Evolutionary conservation across 768 basidiomycete species (phyloP), one percentile per base, ranked within the genome.

Genomic region (Suillus paluster): DNA sequence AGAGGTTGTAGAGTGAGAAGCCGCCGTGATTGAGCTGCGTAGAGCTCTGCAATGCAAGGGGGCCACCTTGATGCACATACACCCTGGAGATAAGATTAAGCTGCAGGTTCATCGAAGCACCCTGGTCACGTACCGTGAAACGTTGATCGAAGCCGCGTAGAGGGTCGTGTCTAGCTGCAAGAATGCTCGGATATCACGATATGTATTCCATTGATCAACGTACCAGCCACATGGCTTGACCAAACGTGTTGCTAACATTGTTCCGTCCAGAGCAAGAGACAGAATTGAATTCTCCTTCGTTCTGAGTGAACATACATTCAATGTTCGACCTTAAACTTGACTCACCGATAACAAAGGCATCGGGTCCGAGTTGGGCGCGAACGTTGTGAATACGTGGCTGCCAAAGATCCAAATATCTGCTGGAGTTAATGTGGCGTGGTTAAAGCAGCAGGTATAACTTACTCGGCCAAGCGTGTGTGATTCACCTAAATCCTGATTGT

Each of bases 21-120:
- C 82, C 83, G 42, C 81, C 82, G 46, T 83, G 81, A 60, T 84
- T 84, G 11, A 83, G 71, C 59, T 84, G 82, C 2, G 79, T 80
- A 46, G 77, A 75, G 59, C 83, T 83, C 64, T 84, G 84, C 17
- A 84, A 67, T 5, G 82, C 81, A 33, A 83, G 75, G 4, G 83
- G 83, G 1, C 81, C 83, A 10, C 84, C 83, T 74, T 84, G 83
- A 62, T 85, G 84, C n/a, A 82, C 76, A 58, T 83, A 84, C 50
- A 86, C 56, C 34, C 83, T 84, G 53, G 44, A 19, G 63, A 54
- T 11, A 5, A 49, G 17, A 27, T 5, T 25, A 9, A 45, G 39
- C 30, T 45, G 33, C 19, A 27, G n/a, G 15, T 62, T 45, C 53
- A 46, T 7, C 49, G 15, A 23, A 7, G 39, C 14, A 17, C 12